Percentiles rank a stretch among this genome's conserved stretches.
These are phyloP conservation scores for Holtermannia corniformis DNA, from an alignment of 768 basidiomycete species.

Conservation along the genomic window DNA sequence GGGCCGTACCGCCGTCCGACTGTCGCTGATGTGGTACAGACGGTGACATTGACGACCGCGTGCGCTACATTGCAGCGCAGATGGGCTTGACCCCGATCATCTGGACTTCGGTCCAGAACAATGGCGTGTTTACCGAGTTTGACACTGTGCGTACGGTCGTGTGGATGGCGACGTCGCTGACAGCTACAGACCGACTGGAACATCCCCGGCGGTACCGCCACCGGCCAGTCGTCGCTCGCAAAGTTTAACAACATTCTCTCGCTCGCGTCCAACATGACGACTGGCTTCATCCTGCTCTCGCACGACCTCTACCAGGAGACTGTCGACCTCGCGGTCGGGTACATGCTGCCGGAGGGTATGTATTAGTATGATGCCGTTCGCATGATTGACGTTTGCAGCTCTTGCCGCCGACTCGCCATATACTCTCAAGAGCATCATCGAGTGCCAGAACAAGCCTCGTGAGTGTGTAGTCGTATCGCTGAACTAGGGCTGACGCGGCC, in stretches of 20 bases:
- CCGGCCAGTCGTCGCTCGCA: slow-evolving; percentile 51
- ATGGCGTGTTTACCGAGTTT: slow-evolving; percentile 49
- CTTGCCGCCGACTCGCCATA: slow-evolving; percentile 58
- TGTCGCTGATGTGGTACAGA: slow-evolving; percentile 7
- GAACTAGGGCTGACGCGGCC: slow-evolving; percentile 29
- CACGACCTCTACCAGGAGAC: slow-evolving; percentile 71
- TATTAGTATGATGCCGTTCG: no score
- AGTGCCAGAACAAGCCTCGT: slow-evolving; percentile 50
- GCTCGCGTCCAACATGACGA: slow-evolving; percentile 51
- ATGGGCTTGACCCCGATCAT: slow-evolving; percentile 78
- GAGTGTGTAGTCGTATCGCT: slow-evolving; percentile 3
- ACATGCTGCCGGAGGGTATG: slow-evolving; percentile 76
- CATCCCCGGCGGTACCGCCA: slow-evolving; percentile 59
- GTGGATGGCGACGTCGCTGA: slow-evolving; percentile 51
- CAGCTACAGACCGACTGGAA: slow-evolving; percentile 58
- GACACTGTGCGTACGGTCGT: slow-evolving; percentile 50
- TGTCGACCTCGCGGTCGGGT: slow-evolving; percentile 75
- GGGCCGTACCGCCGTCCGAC: slow-evolving; percentile 49
- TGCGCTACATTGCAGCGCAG: slow-evolving; percentile 68
- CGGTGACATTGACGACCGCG: slow-evolving; percentile 59
- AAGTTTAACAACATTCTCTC: slow-evolving; percentile 64
- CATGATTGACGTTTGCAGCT: no score
- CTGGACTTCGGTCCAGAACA: slow-evolving; percentile 58
- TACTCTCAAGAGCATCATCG: slow-evolving; percentile 61
- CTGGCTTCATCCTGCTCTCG: slow-evolving; percentile 83